Evolutionary conservation across 106 monocot genomes (phyloP).

Genomic region (Dactylorhiza incarnata): DNA sequence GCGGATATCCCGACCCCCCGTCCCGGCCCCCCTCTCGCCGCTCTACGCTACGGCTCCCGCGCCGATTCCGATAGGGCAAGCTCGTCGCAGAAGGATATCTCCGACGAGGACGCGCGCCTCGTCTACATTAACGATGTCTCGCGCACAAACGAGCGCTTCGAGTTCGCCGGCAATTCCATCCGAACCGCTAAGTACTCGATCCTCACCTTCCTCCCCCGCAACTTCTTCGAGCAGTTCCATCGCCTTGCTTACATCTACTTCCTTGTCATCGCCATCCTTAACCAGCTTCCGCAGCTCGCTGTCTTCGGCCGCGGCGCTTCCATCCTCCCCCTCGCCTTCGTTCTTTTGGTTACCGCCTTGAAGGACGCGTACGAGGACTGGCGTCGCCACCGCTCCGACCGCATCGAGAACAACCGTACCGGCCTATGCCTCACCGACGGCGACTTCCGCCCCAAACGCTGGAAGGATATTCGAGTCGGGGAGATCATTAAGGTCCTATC

Average conservation of each 20-base stretch:
- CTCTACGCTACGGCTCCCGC: slow-evolving; percentile 30
- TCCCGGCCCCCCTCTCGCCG: slow-evolving; percentile 5
- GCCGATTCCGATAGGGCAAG: slow-evolving; percentile 35
- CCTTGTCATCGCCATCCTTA: slow-evolving; percentile 79
- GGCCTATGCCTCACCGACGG: slow-evolving; percentile 21
- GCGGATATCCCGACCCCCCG: background rate
- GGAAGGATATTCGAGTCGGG: slow-evolving; percentile 67
- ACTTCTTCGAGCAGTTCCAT: slow-evolving; percentile 97
- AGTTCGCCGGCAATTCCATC: slow-evolving; percentile 66
- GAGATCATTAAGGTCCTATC: slow-evolving; percentile 44
- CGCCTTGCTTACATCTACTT: slow-evolving; percentile 94
- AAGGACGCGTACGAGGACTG: slow-evolving; percentile 91
- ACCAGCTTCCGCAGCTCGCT: slow-evolving; percentile 91
- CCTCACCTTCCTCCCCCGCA: slow-evolving; percentile 82
- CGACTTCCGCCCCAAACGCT: slow-evolving; percentile 40
- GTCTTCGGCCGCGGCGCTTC: slow-evolving; percentile 81
- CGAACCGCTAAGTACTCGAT: slow-evolving; percentile 85
- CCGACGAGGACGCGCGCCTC: slow-evolving; percentile 75
- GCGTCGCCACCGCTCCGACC: slow-evolving; percentile 82
- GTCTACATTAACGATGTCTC: slow-evolving; percentile 47
- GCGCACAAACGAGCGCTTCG: slow-evolving; percentile 28
- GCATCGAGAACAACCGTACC: slow-evolving; percentile 62
- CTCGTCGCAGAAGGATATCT: slow-evolving; percentile 45
- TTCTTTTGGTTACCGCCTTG: slow-evolving; percentile 78
- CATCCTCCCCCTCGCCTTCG: slow-evolving; percentile 76